A percentile compares a stretch with the other conserved stretches of the same genome.
Evolutionary conservation across 208 protist species (phyloP).

Genomic region (Leishmania tropica): DNA sequence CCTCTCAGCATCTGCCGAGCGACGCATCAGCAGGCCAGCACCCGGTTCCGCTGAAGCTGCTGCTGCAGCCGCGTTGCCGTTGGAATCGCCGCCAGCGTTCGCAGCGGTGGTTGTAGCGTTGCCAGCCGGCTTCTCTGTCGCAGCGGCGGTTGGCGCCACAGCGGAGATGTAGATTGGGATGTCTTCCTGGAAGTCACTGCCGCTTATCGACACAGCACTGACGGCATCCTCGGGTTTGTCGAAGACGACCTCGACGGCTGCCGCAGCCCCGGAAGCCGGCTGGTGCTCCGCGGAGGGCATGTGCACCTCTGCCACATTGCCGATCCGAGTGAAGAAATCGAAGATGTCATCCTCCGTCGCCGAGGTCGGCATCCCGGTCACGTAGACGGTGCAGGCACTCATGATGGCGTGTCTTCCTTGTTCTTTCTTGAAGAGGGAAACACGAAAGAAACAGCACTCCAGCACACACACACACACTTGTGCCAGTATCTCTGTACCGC

Average conservation of each 20-base stretch:
- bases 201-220: conserved; percentile 35
- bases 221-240: conserved; percentile 31
- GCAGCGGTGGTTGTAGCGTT: conserved; percentile 6
- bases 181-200: conserved; percentile 38
- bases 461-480: neutral
- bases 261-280: neutral
- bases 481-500: too few species aligned
- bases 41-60: conserved; percentile 1
- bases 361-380: conserved; percentile 51
- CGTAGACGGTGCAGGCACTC: conserved; percentile 33
- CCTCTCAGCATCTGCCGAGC: neutral
- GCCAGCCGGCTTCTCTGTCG: conserved; percentile 1
- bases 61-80: neutral
- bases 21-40: conserved; percentile 2
- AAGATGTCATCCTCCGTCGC: conserved; percentile 53
- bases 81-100: neutral
- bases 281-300: conserved; percentile 20
- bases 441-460: neutral
- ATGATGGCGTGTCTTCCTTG: neutral
- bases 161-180: conserved; percentile 30
- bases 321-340: conserved; percentile 73
- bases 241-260: conserved; percentile 26
- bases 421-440: neutral
- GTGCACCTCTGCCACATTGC: conserved; percentile 47
- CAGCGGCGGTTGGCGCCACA: conserved; percentile 21